A percentile compares a stretch with the other conserved stretches of the same genome.
phyloP scores from a whole-genome alignment of 1,284 basidiomycete species.

The Leccinum pallidistipes region DNA sequence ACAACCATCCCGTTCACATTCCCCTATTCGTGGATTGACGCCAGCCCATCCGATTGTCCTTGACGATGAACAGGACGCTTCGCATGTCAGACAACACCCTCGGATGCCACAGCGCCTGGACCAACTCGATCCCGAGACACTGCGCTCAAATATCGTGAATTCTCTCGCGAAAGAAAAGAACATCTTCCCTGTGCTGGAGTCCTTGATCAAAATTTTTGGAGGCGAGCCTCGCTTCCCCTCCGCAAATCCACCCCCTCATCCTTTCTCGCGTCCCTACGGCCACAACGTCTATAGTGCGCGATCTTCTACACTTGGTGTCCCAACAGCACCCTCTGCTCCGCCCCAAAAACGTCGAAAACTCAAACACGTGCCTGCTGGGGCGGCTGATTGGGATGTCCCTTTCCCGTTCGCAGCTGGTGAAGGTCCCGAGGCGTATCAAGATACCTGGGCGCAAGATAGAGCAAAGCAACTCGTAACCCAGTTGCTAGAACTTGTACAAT shows the following conservation, averaged over 20 bases:
- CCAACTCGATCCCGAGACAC: constrained; percentile 35
- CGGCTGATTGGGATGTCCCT: constrained; percentile 76
- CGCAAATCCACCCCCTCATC: not conserved
- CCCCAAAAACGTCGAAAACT: constrained; percentile 60
- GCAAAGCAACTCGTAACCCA: constrained; percentile 60
- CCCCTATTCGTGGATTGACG: constrained; percentile 46
- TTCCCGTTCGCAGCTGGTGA: constrained; percentile 71
- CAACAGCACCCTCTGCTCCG: constrained; percentile 22
- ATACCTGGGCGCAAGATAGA: constrained; percentile 62
- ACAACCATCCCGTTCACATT: constrained; percentile 18
- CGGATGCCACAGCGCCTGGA: constrained; percentile 13
- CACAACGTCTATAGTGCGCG: constrained; percentile 18
- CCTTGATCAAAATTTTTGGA: constrained; percentile 53
- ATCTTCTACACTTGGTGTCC: constrained; percentile 3
- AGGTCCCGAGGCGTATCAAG: constrained; percentile 59
- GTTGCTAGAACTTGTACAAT: constrained; percentile 58
- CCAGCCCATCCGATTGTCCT: constrained; percentile 67
- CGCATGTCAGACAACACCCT: constrained; percentile 10
- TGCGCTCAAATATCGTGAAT: constrained; percentile 56
- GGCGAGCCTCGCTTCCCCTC: constrained; percentile 19
- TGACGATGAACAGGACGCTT: constrained; percentile 51
- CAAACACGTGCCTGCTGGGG: constrained; percentile 68
- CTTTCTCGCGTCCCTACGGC: constrained; percentile 27
- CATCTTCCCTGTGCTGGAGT: constrained; percentile 63
- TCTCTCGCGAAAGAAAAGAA: constrained; percentile 63